These are phyloP conservation scores for Gentiana dahurica DNA, from an alignment of 257 asterid genomes.

Conservation along the genomic window DNA sequence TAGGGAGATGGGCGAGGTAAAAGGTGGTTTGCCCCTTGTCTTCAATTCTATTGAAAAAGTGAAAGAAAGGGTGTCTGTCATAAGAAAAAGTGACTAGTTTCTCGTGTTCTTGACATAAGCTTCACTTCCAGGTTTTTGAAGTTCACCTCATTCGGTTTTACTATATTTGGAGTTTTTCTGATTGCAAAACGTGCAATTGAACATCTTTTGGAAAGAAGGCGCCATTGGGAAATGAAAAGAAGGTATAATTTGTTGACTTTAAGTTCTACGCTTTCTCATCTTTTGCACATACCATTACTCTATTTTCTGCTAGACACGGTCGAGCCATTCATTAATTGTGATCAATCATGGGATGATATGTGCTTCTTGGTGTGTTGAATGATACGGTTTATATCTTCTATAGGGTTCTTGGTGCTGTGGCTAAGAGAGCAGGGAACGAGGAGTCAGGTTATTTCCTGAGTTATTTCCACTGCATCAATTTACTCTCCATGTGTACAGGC, in stretches of 20 bases:
- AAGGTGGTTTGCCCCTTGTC: too few species aligned
- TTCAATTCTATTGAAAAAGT: too few species aligned
- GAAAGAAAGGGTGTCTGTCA: too few species aligned
- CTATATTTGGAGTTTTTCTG: conserved; percentile 70
- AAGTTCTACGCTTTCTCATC: not conserved
- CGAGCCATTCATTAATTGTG: too few species aligned
- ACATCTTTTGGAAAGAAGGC: conserved; percentile 73
- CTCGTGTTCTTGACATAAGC: not conserved
- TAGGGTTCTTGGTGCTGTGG: conserved; percentile 91
- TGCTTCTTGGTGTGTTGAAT: too few species aligned
- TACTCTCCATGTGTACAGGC: not conserved
- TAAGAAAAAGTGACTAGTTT: not conserved
- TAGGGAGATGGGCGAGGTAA: conserved; percentile 98
- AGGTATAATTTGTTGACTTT: conserved; percentile 28
- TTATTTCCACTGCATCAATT: conserved; percentile 5
- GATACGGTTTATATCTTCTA: conserved; percentile 5
- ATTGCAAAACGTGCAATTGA: conserved; percentile 63
- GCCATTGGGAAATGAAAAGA: conserved; percentile 78
- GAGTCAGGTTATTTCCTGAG: conserved; percentile 42
- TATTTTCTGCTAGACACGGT: too few species aligned
- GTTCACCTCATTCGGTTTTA: conserved; percentile 77
- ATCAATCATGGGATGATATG: too few species aligned
- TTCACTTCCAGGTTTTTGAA: conserved; percentile 70
- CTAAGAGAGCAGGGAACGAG: conserved; percentile 63
- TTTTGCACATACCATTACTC: too few species aligned